These are phyloP conservation scores for Fraxinus latifolia DNA, from an alignment of 305 asterid species.

Conservation along the genomic window DNA sequence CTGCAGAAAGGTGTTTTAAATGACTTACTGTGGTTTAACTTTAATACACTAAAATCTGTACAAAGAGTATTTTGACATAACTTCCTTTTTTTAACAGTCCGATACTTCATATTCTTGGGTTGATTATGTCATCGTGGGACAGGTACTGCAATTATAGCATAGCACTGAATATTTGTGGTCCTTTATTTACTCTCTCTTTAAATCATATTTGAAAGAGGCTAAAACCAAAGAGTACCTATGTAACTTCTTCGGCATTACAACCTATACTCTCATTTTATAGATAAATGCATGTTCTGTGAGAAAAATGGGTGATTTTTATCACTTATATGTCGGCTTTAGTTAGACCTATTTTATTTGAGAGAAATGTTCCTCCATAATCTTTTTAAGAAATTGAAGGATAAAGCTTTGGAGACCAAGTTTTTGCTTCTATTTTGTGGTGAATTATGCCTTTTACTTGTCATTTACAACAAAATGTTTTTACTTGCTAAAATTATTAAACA, in stretches of 20 bases:
- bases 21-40: slow-evolving; percentile 8
- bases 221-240: not conserved
- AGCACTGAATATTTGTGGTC: not conserved
- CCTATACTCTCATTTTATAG: not conserved
- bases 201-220: not conserved
- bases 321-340: not conserved
- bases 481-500: not conserved
- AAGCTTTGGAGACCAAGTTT: slow-evolving; percentile 1
- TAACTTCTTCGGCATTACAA: not conserved
- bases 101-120: slow-evolving; percentile 45
- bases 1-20: slow-evolving; percentile 50
- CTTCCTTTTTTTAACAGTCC: slow-evolving; percentile 34
- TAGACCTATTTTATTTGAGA: not conserved
- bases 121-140: slow-evolving; percentile 36
- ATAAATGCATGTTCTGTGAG: not conserved
- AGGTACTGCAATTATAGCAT: slow-evolving; percentile 38
- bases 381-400: not conserved
- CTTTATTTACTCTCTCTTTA: slow-evolving; percentile 7
- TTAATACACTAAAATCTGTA: slow-evolving; percentile 7
- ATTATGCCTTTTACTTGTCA: not conserved
- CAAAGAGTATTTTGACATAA: slow-evolving; percentile 22
- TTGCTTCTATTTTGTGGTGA: slow-evolving; percentile 4
- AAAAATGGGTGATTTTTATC: not conserved
- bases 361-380: not conserved
- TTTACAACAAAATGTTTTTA: not conserved